A percentile compares a stretch with the other conserved stretches of the same genome.
These are phyloP conservation scores for Glutinoglossum americanum DNA, from an alignment of 495 filamentous ascomycete genomes.

Conservation along the genomic window DNA sequence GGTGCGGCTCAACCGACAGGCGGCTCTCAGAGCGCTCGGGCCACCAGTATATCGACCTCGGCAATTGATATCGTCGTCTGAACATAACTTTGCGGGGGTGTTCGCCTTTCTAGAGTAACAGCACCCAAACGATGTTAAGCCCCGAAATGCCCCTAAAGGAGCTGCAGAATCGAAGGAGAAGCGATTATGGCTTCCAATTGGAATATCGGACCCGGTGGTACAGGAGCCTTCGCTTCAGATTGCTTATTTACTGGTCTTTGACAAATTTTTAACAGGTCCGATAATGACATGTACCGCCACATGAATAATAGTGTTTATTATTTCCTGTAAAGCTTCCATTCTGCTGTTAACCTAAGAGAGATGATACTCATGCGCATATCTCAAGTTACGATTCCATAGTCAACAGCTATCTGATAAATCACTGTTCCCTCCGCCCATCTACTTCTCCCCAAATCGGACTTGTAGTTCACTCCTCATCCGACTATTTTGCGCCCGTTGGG, in stretches of 20 bases:
- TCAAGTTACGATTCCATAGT: constrained; percentile 58
- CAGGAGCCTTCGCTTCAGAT: neutral
- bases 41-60: neutral
- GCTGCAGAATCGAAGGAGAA: constrained; percentile 40
- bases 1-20: neutral
- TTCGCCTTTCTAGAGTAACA: neutral
- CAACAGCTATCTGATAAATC: constrained; percentile 68
- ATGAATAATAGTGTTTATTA: constrained; percentile 71
- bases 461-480: constrained; percentile 62
- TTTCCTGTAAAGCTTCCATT: constrained; percentile 28
- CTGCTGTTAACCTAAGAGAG: neutral
- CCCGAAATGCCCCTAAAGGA: constrained; percentile 14
- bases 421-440: constrained; percentile 55
- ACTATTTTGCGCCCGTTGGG: constrained; percentile 65
- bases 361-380: neutral
- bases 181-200: constrained; percentile 58
- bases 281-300: constrained; percentile 93
- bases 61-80: neutral
- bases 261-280: constrained; percentile 33
- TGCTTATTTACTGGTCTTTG: neutral
- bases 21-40: neutral
- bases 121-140: too few species aligned
- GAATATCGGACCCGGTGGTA: constrained; percentile 84
- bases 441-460: constrained; percentile 50
- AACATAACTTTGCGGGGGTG: too few species aligned